Evolutionary conservation across 108 stramenopile genomes (phyloP).

Genomic region (Epipyxis sp.): DNA sequence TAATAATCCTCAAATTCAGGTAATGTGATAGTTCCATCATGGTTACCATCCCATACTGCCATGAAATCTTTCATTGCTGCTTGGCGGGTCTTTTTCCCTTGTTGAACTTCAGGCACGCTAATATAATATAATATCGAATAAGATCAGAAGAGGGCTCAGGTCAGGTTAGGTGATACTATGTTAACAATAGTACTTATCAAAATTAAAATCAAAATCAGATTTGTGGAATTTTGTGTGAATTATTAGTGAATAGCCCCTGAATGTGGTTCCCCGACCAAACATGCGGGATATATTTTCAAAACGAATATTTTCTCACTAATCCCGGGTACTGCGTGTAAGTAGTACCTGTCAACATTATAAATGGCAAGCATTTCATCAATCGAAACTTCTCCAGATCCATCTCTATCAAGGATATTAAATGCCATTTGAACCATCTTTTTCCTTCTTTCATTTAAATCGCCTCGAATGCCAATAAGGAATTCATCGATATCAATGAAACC

Average conservation of each 20-base stretch:
- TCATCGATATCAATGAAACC: constrained; percentile 33
- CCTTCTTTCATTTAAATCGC: constrained; percentile 27
- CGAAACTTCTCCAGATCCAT: constrained; percentile 18
- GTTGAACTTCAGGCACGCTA: constrained; percentile 16
- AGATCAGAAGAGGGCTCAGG: too few relatives aligned
- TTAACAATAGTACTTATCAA: too few relatives aligned
- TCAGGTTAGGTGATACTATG: too few relatives aligned
- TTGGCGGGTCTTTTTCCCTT: constrained; percentile 9
- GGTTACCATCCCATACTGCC: constrained; percentile 12
- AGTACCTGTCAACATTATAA: too few relatives aligned
- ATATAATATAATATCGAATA: too few relatives aligned
- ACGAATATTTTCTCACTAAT: too few relatives aligned
- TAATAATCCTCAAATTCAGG: constrained; percentile 29
- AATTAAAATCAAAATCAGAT: too few relatives aligned
- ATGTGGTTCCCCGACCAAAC: too few relatives aligned
- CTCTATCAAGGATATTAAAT: constrained; percentile 19
- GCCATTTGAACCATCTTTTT: constrained; percentile 14
- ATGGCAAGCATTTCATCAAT: constrained; percentile 18
- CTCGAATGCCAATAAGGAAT: constrained; percentile 25
- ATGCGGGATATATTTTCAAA: too few relatives aligned
- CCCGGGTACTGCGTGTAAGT: too few relatives aligned
- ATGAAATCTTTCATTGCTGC: constrained; percentile 30
- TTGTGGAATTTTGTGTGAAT: too few relatives aligned
- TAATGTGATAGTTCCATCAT: constrained; percentile 22
- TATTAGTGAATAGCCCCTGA: too few relatives aligned